Base-by-base conservation (phyloP, 441 rosid species). In the Jatropha podagrica region DNA sequence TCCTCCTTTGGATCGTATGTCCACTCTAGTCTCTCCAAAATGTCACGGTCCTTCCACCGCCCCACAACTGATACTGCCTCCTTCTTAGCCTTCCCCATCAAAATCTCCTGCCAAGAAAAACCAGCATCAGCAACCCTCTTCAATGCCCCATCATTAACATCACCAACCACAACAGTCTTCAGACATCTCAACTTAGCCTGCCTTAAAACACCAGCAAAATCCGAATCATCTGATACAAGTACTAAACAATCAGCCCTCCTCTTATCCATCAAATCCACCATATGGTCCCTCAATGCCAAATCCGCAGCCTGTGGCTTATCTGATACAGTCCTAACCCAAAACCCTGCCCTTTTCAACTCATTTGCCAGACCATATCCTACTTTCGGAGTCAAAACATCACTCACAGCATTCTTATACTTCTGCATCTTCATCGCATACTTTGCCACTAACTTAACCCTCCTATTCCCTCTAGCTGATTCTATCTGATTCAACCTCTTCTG, bases 191-290 rank as follows among this genome's bases (percentile, higher is more conserved):
- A 65, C 51, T 84, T 95, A 0, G 97, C 97, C 81, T 95, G 94
- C 73, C 83, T 82, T 77, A 92, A 69, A 75, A 92, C 74, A 44
- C 77, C 88, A n/a, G 83, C 89, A 80, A 89, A 95, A 80, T 86
- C 93, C 0, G 94, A 90, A 85, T 95, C 97, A 83, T 95, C 96
- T 4, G 97, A 91, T 6, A 92, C 96, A 73, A 95, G 87, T 78
- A 92, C 89, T 73, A 95, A 76, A 81, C 97, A 95, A 46, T 91
- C 92, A 6, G 86, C 94, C 79, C 76, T 81, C 82, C 90, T 85
- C 77, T 79, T 86, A 78, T 91, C 94, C 95, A 92, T 91, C 75
- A 89, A 75, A 68, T 92, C 89, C 46, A 90, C 87, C 83, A 95
- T 89, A 65, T 88, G 94, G 71, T 86, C 86, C 82, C 85, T 92